Evolutionary conservation across 768 basidiomycete species (phyloP), one percentile per base, ranked within the genome.

Genomic region (Rhodotorula toruloides): DNA sequence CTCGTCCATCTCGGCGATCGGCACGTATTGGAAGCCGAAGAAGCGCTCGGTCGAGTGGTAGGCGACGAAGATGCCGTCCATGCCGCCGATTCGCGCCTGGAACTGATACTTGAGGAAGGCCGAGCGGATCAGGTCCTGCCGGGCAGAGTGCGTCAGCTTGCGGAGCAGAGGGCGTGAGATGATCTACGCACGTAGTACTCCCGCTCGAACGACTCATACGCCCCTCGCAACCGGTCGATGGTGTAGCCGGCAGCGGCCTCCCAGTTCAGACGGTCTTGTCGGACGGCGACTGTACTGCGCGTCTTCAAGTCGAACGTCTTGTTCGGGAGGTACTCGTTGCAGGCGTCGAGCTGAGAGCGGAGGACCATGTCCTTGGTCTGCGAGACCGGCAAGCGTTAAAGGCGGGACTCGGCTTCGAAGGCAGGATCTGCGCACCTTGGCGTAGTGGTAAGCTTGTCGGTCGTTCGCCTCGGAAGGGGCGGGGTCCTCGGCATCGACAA

Each of bases 301-400:
- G 94, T 97, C 78, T 99, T 99, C 78, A 98, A 86, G 76, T 99
- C 94, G 72, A 99, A 99, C 1, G 93, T 86, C 36, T 91, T 91
- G 1, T 86, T 87, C 8, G 93, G 93, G 37, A 98, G 79, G 48
- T 88, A 82, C 19, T 78, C 72, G 74, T 97, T 89, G 2, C 85
- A 79, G 71, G 92, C 91, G 75, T 99, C 94, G 11, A 99, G 82
- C 76, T 99, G 94, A 0, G 93, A 94, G 21, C 94, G 88, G 87
- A 97, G 91, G 32, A 97, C 80, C 68, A 96, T 86, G 21, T 76
- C 75, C 9, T 77, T 70, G 12, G 78, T 79, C 83, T 82, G 62
- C 27, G 16, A 9, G 27, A 21, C 19, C 5, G 19, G 31, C 2
- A 27, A 29, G 9, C 3, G 37, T 50, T 22, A 9, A 48, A 32